These are phyloP conservation scores for Emmonsia crescens DNA, from an alignment of 2,329 filamentous ascomycete species.

Conservation along the genomic window DNA sequence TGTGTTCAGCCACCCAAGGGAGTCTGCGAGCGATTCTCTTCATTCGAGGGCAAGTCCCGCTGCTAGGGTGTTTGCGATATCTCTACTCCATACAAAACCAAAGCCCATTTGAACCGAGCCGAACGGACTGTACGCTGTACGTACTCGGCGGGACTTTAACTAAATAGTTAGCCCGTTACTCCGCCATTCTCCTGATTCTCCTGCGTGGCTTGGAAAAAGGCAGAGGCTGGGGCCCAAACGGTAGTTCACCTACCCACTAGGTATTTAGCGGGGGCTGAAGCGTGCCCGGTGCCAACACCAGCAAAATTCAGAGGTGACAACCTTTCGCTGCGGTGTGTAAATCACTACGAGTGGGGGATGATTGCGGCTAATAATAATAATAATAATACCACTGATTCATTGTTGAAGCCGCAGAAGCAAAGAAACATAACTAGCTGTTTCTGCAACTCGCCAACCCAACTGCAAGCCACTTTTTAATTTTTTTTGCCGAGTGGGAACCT, in stretches of 20 bases:
- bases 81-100: too few species aligned
- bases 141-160: too few species aligned
- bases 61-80: not conserved
- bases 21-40: not conserved
- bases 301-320: not conserved
- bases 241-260: too few species aligned
- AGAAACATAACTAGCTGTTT: not conserved
- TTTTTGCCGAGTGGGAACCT: not conserved
- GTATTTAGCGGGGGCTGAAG: not conserved
- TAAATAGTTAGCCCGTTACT: too few species aligned
- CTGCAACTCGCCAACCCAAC: not conserved
- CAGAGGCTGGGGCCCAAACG: not conserved
- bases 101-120: too few species aligned
- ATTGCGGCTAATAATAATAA: not conserved
- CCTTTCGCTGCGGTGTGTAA: not conserved
- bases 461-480: not conserved
- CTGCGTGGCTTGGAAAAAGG: not conserved
- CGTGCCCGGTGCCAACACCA: not conserved
- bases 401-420: not conserved
- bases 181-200: not conserved
- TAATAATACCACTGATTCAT: not conserved
- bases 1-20: not conserved
- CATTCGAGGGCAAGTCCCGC: not conserved
- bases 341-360: too few species aligned
- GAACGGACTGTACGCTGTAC: not conserved